These are phyloP conservation scores for Blastobotrys petasosporus DNA, from an alignment of 1,139 yeast genomes.

Conservation along the genomic window DNA sequence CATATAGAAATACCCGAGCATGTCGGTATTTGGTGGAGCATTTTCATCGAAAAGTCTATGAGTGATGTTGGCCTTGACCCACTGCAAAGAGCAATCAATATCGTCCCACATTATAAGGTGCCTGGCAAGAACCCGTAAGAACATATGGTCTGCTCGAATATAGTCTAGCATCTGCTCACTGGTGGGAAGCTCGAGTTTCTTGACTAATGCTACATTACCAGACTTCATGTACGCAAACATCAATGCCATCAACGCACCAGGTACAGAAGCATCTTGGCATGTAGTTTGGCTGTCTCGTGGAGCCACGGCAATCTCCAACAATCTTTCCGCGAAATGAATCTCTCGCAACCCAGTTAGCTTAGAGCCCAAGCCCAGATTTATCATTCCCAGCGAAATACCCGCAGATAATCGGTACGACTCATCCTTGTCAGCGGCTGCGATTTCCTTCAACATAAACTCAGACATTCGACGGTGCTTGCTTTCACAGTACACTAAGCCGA, in stretches of 20 bases:
- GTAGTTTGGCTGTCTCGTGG: slow-evolving; percentile 65
- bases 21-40: slow-evolving; percentile 50
- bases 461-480: slow-evolving; percentile 86
- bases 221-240: slow-evolving; percentile 70
- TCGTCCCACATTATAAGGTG: slow-evolving; percentile 75
- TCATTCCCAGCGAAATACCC: slow-evolving; percentile 80
- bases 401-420: slow-evolving; percentile 88
- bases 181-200: slow-evolving; percentile 57
- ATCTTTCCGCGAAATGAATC: slow-evolving; percentile 60
- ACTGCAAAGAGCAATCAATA: slow-evolving; percentile 46
- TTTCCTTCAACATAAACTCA: slow-evolving; percentile 51
- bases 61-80: slow-evolving; percentile 57
- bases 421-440: slow-evolving; percentile 29
- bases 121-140: slow-evolving; percentile 62
- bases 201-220: slow-evolving; percentile 53
- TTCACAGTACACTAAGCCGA: slow-evolving; percentile 75
- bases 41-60: slow-evolving; percentile 27
- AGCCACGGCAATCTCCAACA: slow-evolving; percentile 55
- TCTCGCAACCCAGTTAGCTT: slow-evolving; percentile 59
- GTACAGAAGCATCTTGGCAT: slow-evolving; percentile 63
- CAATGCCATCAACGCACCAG: slow-evolving; percentile 78
- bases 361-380: slow-evolving; percentile 77
- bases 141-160: slow-evolving; percentile 71
- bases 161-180: slow-evolving; percentile 61
- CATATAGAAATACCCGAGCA: slow-evolving; percentile 57